phyloP scores from a whole-genome alignment of 2,329 filamentous ascomycete species.

The Cytospora piceicola region DNA sequence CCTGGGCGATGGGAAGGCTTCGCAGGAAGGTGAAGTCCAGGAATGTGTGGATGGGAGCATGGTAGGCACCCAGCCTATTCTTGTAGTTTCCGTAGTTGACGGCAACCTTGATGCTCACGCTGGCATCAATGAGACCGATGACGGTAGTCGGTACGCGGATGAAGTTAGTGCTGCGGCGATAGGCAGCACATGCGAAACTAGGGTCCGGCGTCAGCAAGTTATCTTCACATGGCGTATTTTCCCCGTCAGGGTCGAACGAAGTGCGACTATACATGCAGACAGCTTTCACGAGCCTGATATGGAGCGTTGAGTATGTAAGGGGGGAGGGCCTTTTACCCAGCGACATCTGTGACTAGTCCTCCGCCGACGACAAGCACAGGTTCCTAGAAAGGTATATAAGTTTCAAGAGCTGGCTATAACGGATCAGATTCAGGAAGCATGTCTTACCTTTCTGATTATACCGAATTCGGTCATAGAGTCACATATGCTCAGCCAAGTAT shows the following conservation, averaged over 20 bases:
- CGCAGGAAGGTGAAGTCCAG: conserved; percentile 75
- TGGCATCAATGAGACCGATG: conserved; percentile 75
- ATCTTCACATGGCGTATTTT: neutral
- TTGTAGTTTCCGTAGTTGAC: conserved; percentile 79
- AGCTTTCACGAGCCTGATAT: neutral
- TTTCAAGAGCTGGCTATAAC: neutral
- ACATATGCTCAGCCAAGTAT: conserved; percentile 69
- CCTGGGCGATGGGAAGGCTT: conserved; percentile 67
- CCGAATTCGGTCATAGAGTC: conserved; percentile 77
- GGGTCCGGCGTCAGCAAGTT: conserved; percentile 31
- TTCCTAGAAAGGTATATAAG: conserved; percentile 47
- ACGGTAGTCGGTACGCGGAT: conserved; percentile 76
- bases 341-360: conserved; percentile 73
- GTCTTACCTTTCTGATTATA: conserved; percentile 62
- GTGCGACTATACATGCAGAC: neutral
- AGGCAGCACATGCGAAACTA: conserved; percentile 72
- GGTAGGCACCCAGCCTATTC: conserved; percentile 74
- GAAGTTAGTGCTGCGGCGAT: conserved; percentile 73
- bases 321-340: conserved; percentile 58
- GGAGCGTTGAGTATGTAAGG: conserved; percentile 31
- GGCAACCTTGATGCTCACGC: conserved; percentile 77
- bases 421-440: neutral
- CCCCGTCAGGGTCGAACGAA: neutral
- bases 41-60: conserved; percentile 73
- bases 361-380: conserved; percentile 69